Evolutionary conservation across 306 rosid species (phyloP), one percentile per base, ranked within the genome.

Genomic region (Rosa chinensis): DNA sequence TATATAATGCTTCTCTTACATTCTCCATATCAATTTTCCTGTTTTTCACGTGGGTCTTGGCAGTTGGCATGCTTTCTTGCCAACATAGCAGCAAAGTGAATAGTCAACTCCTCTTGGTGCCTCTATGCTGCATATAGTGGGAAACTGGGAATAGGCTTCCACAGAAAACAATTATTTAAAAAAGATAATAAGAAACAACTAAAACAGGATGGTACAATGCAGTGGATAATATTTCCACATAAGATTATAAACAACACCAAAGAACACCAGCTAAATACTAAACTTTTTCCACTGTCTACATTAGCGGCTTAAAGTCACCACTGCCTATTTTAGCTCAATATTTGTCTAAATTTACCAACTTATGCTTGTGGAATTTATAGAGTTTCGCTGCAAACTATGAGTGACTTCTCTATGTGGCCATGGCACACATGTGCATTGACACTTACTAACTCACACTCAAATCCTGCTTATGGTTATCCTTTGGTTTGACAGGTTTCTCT

Each of bases 401-500:
- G 52, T 40, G 8, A 37, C 17, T 74, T 74, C 10, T 39, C 32
- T 55, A 40, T 55, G 28, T 53, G 40, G 11, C 2, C 28, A n/a
- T 4, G 53, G 14, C 49, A 23, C 23, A 40, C 6, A 0, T 37
- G 43, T 61, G 8, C 39, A 40, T 50, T 16, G 3, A 48, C 14
- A 70, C 59, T 1, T 32, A 2, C 3, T 49, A 13, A 6, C 17
- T 28, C 32, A 28, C 70, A 21, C n/a, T 40, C 1, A 23, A 16
- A 43, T 75, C 69, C 53, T 58, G 5, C 14, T 58, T 23, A 75
- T 58, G 17, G 10, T 40, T 10, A 0, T 12, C 52, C 23, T 42
- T 84, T 88, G 78, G 76, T 82, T 81, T 78, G 48, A 10, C 87
- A 90, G 97, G 86, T 49, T 59, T 78, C 74, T 53, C 40, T 21